Percentiles rank a stretch among this genome's conserved stretches.
Evolutionary conservation across 805 yeast genomes (phyloP).

Genomic region (Wickerhamiella sergipiensis): DNA sequence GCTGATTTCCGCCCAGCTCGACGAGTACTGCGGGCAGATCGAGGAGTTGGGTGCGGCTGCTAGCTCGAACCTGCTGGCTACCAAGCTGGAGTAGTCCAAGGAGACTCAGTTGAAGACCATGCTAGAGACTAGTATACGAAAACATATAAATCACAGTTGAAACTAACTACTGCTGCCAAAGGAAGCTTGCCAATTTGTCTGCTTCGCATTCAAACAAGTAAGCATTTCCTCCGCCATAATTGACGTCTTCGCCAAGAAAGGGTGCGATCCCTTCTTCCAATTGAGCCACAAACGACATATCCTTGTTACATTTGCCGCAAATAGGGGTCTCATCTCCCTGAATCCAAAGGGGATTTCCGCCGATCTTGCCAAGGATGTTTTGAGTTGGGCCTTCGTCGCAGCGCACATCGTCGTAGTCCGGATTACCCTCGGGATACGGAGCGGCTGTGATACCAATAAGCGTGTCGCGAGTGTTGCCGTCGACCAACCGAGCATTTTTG

Average conservation of each 20-base stretch:
- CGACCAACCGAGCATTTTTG: neutral
- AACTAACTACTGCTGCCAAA: neutral
- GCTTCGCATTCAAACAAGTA: neutral
- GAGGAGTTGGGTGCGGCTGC: conserved; percentile 59
- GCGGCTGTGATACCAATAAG: neutral
- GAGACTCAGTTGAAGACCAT: neutral
- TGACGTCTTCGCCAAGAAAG: neutral
- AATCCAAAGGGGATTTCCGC: neutral
- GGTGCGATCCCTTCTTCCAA: neutral
- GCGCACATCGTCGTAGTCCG: neutral
- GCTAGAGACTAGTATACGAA: too few relatives aligned
- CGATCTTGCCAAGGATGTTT: neutral
- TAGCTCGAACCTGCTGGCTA: conserved; percentile 45
- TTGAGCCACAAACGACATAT: neutral
- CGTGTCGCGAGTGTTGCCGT: neutral
- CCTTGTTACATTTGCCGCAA: neutral
- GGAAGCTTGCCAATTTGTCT: neutral
- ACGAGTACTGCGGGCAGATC: conserved; percentile 55
- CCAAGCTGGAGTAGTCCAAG: neutral
- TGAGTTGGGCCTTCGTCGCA: neutral
- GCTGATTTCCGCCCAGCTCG: conserved; percentile 53
- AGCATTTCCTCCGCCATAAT: neutral
- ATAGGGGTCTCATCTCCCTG: neutral
- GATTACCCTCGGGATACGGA: neutral
- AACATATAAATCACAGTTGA: too few relatives aligned